Evolutionary conservation across 169 alveolate genomes (phyloP).

Genomic region (Nephromyces sp.): DNA sequence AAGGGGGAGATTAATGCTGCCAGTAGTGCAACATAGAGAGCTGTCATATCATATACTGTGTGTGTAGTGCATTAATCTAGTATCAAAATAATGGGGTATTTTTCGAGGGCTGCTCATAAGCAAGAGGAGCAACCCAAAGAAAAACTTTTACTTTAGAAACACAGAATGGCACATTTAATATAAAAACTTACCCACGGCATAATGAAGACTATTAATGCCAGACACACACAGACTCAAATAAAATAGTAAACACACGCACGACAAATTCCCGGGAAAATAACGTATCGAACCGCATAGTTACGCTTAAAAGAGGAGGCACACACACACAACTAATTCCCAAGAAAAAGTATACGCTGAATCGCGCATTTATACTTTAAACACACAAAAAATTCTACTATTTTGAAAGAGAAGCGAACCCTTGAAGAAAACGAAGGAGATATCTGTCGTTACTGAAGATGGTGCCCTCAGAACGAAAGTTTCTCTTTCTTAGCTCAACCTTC

Average conservation of each 20-base stretch:
- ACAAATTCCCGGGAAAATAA: neutral
- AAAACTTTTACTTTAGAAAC: too few relatives aligned
- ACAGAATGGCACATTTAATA: too few relatives aligned
- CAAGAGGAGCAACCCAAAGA: too few relatives aligned
- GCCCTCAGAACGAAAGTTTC: conserved; percentile 20
- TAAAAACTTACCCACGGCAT: too few relatives aligned
- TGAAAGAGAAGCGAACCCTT: conserved; percentile 30
- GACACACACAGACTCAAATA: too few relatives aligned
- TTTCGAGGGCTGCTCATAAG: too few relatives aligned
- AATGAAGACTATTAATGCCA: too few relatives aligned
- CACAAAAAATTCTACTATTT: neutral
- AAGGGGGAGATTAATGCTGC: too few relatives aligned
- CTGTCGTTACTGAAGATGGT: conserved; percentile 44
- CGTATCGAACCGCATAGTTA: neutral
- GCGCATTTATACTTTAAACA: neutral
- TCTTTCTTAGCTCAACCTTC: conserved; percentile 26
- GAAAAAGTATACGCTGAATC: neutral
- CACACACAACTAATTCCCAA: neutral
- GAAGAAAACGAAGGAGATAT: conserved; percentile 40
- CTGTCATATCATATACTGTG: too few relatives aligned
- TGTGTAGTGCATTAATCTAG: too few relatives aligned
- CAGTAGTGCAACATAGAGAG: too few relatives aligned
- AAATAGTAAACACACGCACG: neutral
- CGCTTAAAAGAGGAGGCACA: neutral
- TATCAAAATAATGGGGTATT: too few relatives aligned